phyloP scores from a whole-genome alignment of 768 basidiomycete species.

The Boletus patriciae region DNA sequence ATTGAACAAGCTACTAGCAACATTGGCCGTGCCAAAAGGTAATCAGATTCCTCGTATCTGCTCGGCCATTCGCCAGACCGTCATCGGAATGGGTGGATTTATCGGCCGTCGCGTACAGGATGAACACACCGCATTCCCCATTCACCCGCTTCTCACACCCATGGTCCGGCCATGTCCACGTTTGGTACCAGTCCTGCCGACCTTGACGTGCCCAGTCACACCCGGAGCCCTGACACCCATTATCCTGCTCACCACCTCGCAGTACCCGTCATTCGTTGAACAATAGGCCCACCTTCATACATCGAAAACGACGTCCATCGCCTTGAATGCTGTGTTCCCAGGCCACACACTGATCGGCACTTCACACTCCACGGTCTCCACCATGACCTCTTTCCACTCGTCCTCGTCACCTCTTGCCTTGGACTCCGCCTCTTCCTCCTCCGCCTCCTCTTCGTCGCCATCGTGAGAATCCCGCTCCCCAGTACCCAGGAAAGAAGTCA shows the following conservation, averaged over 20 bases:
- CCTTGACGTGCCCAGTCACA: too few species aligned
- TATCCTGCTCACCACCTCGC: neutral
- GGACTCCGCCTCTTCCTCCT: slow-evolving; percentile 35
- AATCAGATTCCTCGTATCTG: too few species aligned
- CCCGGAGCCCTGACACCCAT: neutral
- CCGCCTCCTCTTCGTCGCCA: slow-evolving; percentile 41
- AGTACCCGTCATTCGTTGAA: neutral
- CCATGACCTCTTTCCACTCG: slow-evolving; percentile 64
- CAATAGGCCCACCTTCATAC: slow-evolving; percentile 40
- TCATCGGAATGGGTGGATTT: too few species aligned
- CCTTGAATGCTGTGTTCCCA: slow-evolving; percentile 84
- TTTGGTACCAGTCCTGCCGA: neutral
- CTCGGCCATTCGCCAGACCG: too few species aligned
- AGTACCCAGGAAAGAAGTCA: slow-evolving; percentile 39
- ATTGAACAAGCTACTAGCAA: too few species aligned
- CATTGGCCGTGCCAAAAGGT: too few species aligned
- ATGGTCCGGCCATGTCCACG: too few species aligned
- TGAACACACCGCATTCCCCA: too few species aligned
- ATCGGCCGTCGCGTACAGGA: too few species aligned
- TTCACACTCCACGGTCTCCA: slow-evolving; percentile 93
- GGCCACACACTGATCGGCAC: slow-evolving; percentile 88
- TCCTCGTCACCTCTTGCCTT: slow-evolving; percentile 48
- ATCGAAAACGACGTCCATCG: slow-evolving; percentile 75
- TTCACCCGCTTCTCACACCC: too few species aligned
- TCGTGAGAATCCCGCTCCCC: slow-evolving; percentile 58